These are phyloP conservation scores for Monilinia fructicola DNA, from an alignment of 2,329 filamentous ascomycete species.

Conservation along the genomic window DNA sequence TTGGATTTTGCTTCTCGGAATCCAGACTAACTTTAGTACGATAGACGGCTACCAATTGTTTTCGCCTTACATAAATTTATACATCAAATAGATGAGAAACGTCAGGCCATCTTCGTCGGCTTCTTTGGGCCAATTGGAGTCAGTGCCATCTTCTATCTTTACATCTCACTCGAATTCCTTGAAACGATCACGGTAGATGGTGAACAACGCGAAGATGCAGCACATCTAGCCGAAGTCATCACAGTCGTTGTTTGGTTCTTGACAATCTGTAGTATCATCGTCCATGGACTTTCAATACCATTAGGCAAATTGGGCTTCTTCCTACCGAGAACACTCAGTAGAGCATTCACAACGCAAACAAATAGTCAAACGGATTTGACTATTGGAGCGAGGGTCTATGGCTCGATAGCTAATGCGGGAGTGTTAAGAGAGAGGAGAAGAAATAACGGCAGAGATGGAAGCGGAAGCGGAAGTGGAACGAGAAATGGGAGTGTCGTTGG, in stretches of 20 bases:
- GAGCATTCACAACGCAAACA: constrained; percentile 35
- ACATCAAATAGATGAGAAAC: constrained; percentile 71
- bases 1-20: constrained; percentile 8
- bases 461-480: neutral
- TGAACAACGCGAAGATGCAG: constrained; percentile 62
- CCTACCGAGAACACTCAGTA: constrained; percentile 62
- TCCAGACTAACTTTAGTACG: neutral
- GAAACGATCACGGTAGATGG: constrained; percentile 57
- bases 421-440: constrained; percentile 9
- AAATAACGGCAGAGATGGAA: neutral
- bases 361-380: constrained; percentile 23
- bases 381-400: constrained; percentile 5
- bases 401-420: neutral
- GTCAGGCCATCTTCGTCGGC: constrained; percentile 81
- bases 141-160: constrained; percentile 86
- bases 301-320: constrained; percentile 63
- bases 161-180: constrained; percentile 76
- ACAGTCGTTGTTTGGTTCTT: constrained; percentile 83
- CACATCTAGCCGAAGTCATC: constrained; percentile 63
- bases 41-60: constrained; percentile 68
- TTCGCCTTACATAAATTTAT: constrained; percentile 72
- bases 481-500: neutral
- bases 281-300: constrained; percentile 81
- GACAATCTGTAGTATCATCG: constrained; percentile 76
- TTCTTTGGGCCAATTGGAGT: constrained; percentile 95